phyloP scores from a whole-genome alignment of 495 filamentous ascomycete species.

The Penicillium silybi region DNA sequence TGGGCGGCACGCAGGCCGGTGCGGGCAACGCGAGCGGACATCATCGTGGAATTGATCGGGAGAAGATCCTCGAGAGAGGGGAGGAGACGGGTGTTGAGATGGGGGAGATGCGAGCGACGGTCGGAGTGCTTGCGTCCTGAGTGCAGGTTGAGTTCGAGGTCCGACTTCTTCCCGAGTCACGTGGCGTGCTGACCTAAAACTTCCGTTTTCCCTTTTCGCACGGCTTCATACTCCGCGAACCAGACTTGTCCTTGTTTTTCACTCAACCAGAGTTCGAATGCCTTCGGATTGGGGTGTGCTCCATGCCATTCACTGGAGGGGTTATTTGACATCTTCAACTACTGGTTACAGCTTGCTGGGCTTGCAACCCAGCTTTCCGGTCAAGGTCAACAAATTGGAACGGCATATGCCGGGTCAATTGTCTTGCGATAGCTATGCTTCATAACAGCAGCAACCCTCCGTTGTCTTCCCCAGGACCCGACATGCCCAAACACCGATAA shows the following conservation, averaged over 20 bases:
- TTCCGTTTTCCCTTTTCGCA: not conserved
- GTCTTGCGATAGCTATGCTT: not conserved
- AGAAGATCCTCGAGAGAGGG: constrained; percentile 26
- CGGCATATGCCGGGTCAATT: not conserved
- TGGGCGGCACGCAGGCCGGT: constrained; percentile 48
- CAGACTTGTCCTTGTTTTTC: not conserved
- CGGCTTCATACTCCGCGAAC: not conserved
- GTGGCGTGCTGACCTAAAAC: constrained; percentile 27
- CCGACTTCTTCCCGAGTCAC: constrained; percentile 45
- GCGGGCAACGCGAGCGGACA: constrained; percentile 47
- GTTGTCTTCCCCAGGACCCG: not conserved
- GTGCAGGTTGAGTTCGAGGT: constrained; percentile 33
- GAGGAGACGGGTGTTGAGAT: constrained; percentile 23
- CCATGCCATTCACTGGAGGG: not conserved
- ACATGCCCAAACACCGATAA: constrained; percentile 13
- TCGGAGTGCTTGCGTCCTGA: constrained; percentile 27
- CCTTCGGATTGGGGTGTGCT: not conserved
- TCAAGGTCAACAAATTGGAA: not conserved
- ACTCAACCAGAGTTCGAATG: not conserved
- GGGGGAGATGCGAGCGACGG: constrained; percentile 27
- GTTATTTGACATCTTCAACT: not conserved
- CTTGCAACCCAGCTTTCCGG: not conserved
- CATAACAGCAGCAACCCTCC: not conserved
- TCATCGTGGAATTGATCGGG: constrained; percentile 32
- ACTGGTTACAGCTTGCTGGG: not conserved